Conservation (phyloP, 2,329 filamentous ascomycete genomes). For the Albophoma yamanashiensis region DNA sequence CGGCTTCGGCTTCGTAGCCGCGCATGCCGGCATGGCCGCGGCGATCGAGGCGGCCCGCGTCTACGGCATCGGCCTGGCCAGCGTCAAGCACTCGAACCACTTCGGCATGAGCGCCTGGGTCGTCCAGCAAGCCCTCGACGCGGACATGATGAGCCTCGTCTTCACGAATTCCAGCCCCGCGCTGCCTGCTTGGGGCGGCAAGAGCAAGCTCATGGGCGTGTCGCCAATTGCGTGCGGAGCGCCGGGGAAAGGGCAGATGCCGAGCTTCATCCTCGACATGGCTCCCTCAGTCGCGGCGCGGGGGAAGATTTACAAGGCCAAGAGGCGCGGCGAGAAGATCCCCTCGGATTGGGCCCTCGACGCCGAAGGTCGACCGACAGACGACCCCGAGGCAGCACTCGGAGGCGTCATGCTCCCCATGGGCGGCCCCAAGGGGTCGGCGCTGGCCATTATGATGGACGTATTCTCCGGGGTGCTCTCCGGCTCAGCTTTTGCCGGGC, state of each 20-base stretch:
- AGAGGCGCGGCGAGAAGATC: constrained; percentile 57
- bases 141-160: constrained; percentile 57
- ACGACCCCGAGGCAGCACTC: constrained; percentile 60
- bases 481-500: constrained; percentile 66
- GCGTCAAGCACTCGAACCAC: constrained; percentile 68
- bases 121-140: constrained; percentile 66
- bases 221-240: constrained; percentile 68
- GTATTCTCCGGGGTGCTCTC: constrained; percentile 74
- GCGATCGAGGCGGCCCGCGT: constrained; percentile 55
- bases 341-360: constrained; percentile 67
- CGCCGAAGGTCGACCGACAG: constrained; percentile 54
- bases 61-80: constrained; percentile 66
- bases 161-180: constrained; percentile 66
- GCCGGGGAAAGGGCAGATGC: constrained; percentile 44
- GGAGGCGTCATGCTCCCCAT: constrained; percentile 77
- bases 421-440: constrained; percentile 76
- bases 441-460: constrained; percentile 76
- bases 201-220: constrained; percentile 59
- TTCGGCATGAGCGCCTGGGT: constrained; percentile 79
- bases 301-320: constrained; percentile 65
- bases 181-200: constrained; percentile 60
- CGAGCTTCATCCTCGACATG: constrained; percentile 63
- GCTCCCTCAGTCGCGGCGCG: constrained; percentile 57
- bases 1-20: constrained; percentile 65
- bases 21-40: constrained; percentile 51